A percentile compares a stretch with the other conserved stretches of the same genome.
Conservation (phyloP, 371 early-diverging fungal genomes). For the Syncephalastrum racemosum region DNA sequence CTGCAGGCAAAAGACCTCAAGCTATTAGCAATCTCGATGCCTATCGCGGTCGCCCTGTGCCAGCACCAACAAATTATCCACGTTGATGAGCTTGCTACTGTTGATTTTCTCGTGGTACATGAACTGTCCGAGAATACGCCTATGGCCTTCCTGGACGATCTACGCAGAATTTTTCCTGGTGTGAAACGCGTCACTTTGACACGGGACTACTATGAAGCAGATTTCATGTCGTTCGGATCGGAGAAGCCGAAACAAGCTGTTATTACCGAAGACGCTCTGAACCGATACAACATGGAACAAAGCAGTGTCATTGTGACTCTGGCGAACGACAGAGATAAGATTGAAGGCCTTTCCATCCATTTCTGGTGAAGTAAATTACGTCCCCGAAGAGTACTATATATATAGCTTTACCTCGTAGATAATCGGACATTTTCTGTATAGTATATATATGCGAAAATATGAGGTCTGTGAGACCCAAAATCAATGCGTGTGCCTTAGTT, state of each 20-base stretch:
- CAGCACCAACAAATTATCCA: background rate
- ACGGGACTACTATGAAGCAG: slow-evolving; percentile 19
- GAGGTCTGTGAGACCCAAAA: no score
- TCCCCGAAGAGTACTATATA: no score
- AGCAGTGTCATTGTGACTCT: slow-evolving; percentile 12
- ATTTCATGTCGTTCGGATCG: slow-evolving; percentile 15
- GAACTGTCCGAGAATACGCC: slow-evolving; percentile 20
- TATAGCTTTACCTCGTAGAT: no score
- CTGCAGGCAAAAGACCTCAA: slow-evolving; percentile 6
- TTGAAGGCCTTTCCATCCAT: slow-evolving; percentile 17
- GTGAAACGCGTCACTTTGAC: slow-evolving; percentile 16
- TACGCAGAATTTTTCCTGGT: slow-evolving; percentile 13
- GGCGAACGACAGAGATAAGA: slow-evolving; percentile 22
- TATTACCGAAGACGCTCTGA: slow-evolving; percentile 14
- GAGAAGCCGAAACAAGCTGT: slow-evolving; percentile 9
- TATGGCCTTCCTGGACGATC: slow-evolving; percentile 14
- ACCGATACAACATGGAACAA: slow-evolving; percentile 16
- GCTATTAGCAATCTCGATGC: slow-evolving; percentile 16
- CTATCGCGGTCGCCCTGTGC: slow-evolving; percentile 10
- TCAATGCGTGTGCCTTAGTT: no score
- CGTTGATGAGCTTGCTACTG: background rate
- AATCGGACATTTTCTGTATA: no score
- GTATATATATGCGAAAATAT: no score
- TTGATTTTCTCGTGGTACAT: slow-evolving; percentile 15
- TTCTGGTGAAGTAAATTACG: slow-evolving; percentile 12